Percentiles rank a stretch among this genome's conserved stretches.
phyloP scores from a whole-genome alignment of 1,139 yeast species.

The Kurtzmaniella quercitrusa region DNA sequence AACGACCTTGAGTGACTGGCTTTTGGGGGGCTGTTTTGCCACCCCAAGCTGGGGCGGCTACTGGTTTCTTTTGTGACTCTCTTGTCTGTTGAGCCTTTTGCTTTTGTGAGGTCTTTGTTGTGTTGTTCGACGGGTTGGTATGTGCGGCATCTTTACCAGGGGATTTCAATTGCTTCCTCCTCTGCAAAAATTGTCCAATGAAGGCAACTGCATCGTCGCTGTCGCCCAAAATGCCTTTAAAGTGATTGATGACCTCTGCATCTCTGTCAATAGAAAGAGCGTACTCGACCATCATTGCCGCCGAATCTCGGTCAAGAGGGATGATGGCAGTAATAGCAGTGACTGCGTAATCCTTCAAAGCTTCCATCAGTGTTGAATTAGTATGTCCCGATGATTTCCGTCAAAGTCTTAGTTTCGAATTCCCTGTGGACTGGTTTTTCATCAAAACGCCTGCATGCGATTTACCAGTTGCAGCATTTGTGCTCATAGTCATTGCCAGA shows the following conservation, averaged over 20 bases:
- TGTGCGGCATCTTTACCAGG: not conserved
- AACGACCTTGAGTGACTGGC: conserved; percentile 15
- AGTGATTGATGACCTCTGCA: conserved; percentile 43
- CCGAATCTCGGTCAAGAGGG: conserved; percentile 36
- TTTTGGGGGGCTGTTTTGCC: conserved; percentile 17
- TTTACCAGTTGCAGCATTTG: not conserved
- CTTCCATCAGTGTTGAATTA: no score
- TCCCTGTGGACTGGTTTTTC: no score
- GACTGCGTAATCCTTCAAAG: conserved; percentile 27
- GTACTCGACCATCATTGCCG: conserved; percentile 43
- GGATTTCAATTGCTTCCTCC: conserved; percentile 10
- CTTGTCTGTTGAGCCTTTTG: not conserved
- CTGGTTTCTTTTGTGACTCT: not conserved
- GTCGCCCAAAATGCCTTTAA: conserved; percentile 50
- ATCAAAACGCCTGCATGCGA: not conserved
- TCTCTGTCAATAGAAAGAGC: conserved; percentile 39
- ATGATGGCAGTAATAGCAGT: conserved; percentile 34
- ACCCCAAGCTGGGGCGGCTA: conserved; percentile 7
- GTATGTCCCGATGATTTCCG: no score
- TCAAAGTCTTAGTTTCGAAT: no score
- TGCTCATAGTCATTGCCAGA: not conserved
- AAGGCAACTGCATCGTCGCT: conserved; percentile 42
- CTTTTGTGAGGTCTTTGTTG: not conserved
- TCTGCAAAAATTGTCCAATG: conserved; percentile 25
- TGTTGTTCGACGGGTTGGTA: not conserved